phyloP scores from a whole-genome alignment of 345 rosid species.

The Eucalyptus erythrocorys region DNA sequence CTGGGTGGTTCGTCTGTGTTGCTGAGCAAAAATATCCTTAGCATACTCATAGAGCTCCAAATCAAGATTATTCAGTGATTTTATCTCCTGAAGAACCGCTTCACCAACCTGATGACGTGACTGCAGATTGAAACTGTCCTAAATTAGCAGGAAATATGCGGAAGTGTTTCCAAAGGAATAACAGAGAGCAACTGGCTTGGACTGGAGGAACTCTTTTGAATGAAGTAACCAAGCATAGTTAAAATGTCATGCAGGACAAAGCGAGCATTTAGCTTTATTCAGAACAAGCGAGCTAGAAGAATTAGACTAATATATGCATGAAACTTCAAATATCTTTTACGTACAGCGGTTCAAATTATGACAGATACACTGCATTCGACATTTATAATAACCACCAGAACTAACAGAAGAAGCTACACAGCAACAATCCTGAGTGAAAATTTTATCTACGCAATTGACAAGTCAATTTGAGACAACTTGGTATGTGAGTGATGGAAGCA shows the following conservation, averaged over 20 bases:
- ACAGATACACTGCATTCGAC: not conserved
- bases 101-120: conserved; percentile 46
- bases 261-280: not conserved
- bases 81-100: conserved; percentile 46
- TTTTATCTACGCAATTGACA: not conserved
- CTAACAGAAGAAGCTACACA: not conserved
- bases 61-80: conserved; percentile 73
- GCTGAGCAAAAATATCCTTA: conserved; percentile 49
- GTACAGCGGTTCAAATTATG: not conserved
- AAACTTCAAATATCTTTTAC: not conserved
- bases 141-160: not conserved
- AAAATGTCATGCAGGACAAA: not conserved
- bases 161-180: not conserved
- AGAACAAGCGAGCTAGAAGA: not conserved
- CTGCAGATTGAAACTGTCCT: conserved; percentile 15
- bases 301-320: not conserved
- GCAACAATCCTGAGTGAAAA: not conserved
- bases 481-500: not conserved
- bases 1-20: conserved; percentile 20
- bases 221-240: not conserved
- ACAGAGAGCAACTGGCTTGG: not conserved
- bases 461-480: not conserved
- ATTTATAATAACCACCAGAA: not conserved
- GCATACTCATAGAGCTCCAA: conserved; percentile 80
- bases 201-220: not conserved